Evolutionary conservation across 2,329 filamentous ascomycete genomes (phyloP), one percentile per base, ranked within the genome.

Genomic region (Ascochyta fabae): DNA sequence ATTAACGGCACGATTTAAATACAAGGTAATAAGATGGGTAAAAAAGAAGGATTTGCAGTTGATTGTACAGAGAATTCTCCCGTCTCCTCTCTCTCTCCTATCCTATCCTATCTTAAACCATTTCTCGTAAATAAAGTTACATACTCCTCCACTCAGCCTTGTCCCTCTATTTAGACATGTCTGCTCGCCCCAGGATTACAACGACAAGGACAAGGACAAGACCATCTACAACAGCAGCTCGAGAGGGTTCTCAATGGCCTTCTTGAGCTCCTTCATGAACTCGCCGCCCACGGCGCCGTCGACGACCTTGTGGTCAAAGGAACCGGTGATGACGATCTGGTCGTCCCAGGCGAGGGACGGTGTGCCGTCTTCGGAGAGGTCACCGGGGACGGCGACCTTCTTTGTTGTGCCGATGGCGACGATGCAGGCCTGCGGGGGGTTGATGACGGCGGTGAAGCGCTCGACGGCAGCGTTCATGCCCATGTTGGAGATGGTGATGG

Each of bases 401-500:
- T 91, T 90, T 69, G 91, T 92, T 65, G 92, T 96, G 71, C 96
- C 95, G 56, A 99, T 91, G 51, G 95, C 94, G 62, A 99, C 85
- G 77, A 99, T 99, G 74, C 88, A 90, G 50, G 95, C 91, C 83
- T 99, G 96, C 49, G 95, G 95, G 65, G 96, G 95, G 87, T 99
- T 99, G 85, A 99, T 96, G 74, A 99, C 90, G 67, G 95, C 95
- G 48, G 95, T 98, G 82, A 99, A 99, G 77, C 93, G 87, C 81
- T 98, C 93, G 61, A 99, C 89, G 46, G 95, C 94, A 43, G 88
- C 75, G 86, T 99, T 99, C 95, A 99, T 99, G 79, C 95, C 95
- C 95, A 99, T 96, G 87, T 99, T 99, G 82, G 91, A 96, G 81
- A 99, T 98, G 78, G 94, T 97, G 81, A 99, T 96, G 77, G 92